Evolutionary conservation across 2,329 filamentous ascomycete genomes (phyloP), one percentile per base, ranked within the genome.

Genomic region (Blastomyces percursus): DNA sequence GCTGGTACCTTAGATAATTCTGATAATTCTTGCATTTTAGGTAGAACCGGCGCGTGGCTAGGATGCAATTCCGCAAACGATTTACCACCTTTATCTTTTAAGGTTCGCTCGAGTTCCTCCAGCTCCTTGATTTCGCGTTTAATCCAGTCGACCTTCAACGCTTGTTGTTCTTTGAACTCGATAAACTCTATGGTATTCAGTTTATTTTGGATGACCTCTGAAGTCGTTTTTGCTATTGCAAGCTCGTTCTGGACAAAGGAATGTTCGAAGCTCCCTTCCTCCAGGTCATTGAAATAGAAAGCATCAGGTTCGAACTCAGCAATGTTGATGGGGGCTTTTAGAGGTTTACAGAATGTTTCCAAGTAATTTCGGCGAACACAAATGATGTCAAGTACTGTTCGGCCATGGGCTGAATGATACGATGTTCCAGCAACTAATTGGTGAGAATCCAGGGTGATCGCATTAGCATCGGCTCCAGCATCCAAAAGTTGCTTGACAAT

Each of bases 381-480:
- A 2, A 88, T 80, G 16, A 85, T 65, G 65, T 90, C 87, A 27
- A 91, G 72, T 0, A 86, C 73, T 1, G 81, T 79, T 12, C 71
- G 63, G 14, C 55, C 44, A 52, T 83, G 80, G 0, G 74, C 66
- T 21, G 77, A 80, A 6, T 12, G 64, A 5, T 27, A 21, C 1
- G 12, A n/a, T n/a, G n/a, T 4, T 38, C 12, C 9, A 44, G 59
- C 16, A 16, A 66, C 3, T 6, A 67, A 57, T 9, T 60, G 62
- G 65, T 76, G 72, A 2, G 74, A 75, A 1, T 65, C 44, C 8
- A 69, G 71, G 0, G 82, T 82, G 48, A 90, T 68, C 0, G 80
- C 79, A 65, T 89, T 89, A 0, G 85, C 80, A 72, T 92, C 82
- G 3, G 82, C 87, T 1, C 88, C 89, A 19, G 77, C 77, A 19